Conservation (phyloP, 2,329 filamentous ascomycete genomes). For the Fusarium sp. region DNA sequence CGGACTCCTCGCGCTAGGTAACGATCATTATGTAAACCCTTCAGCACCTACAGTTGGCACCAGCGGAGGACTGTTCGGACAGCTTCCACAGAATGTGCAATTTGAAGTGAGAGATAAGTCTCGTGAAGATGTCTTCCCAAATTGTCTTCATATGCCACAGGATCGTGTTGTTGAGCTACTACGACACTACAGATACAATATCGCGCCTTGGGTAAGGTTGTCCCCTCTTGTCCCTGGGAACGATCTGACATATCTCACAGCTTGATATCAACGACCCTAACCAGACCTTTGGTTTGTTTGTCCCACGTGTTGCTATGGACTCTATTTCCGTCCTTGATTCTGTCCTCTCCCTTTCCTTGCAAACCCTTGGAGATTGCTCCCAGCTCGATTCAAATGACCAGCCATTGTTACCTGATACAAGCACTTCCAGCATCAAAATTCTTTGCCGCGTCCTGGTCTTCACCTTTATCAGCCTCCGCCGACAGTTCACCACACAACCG, state of each 20-base stretch:
- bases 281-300: constrained; percentile 52
- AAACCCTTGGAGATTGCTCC: constrained; percentile 23
- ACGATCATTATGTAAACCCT: constrained; percentile 31
- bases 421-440: constrained; percentile 3
- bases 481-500: constrained; percentile 27
- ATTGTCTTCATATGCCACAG: constrained; percentile 40
- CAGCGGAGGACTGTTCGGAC: constrained; percentile 16
- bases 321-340: constrained; percentile 40
- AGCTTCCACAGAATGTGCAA: constrained; percentile 1
- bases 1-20: constrained; percentile 48
- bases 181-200: constrained; percentile 55
- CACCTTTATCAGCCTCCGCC: constrained; percentile 19
- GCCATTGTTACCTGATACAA: constrained; percentile 3
- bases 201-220: constrained; percentile 55
- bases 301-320: constrained; percentile 44
- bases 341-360: constrained; percentile 39
- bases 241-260: constrained; percentile 37
- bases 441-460: constrained; percentile 19
- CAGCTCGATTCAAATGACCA: constrained; percentile 14
- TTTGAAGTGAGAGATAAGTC: constrained; percentile 8
- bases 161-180: constrained; percentile 46
- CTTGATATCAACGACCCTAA: constrained; percentile 54
- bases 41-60: background rate
- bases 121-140: constrained; percentile 29
- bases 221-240: background rate